Evolutionary conservation across 495 filamentous ascomycete genomes (phyloP).

Genomic region (Choiromyces venosus): DNA sequence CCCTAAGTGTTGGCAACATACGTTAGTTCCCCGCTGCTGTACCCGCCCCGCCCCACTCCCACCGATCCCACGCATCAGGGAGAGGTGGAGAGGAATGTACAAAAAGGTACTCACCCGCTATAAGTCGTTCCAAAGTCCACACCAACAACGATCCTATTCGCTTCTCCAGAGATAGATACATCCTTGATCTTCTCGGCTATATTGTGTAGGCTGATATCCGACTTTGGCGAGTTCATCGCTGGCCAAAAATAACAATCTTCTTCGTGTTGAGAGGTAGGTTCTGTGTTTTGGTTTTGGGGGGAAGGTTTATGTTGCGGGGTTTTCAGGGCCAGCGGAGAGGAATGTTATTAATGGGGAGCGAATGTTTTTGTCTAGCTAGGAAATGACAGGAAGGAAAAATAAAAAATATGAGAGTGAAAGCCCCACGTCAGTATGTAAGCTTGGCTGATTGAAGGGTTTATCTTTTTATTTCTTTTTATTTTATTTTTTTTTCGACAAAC

Average conservation of each 20-base stretch:
- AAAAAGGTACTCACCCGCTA: slow-evolving; percentile 53
- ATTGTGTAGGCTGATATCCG: slow-evolving; percentile 25
- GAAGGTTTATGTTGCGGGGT: slow-evolving; percentile 28
- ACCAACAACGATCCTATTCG: slow-evolving; percentile 55
- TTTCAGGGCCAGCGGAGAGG: background rate
- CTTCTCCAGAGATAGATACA: slow-evolving; percentile 33
- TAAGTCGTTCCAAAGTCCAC: slow-evolving; percentile 69
- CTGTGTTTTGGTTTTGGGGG: slow-evolving; percentile 17
- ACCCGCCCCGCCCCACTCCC: background rate
- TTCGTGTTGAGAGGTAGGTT: slow-evolving; percentile 6
- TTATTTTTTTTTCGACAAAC: slow-evolving; percentile 12
- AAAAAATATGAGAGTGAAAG: slow-evolving; percentile 22
- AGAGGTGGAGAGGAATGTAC: background rate
- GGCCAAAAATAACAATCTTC: background rate
- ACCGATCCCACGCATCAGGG: background rate
- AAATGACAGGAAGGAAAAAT: slow-evolving; percentile 16
- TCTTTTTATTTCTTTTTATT: background rate
- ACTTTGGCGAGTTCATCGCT: slow-evolving; percentile 22
- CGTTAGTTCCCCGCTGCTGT: background rate
- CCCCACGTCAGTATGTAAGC: slow-evolving; percentile 18
- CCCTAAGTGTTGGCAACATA: slow-evolving; percentile 13
- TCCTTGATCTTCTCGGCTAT: slow-evolving; percentile 32
- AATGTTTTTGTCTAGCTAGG: slow-evolving; percentile 20
- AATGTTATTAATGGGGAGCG: slow-evolving; percentile 16
- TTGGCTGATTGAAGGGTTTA: slow-evolving; percentile 21